A percentile compares a stretch with the other conserved stretches of the same genome.
Conservation (phyloP, 768 basidiomycete species). For the Artomyces pyxidatus region DNA sequence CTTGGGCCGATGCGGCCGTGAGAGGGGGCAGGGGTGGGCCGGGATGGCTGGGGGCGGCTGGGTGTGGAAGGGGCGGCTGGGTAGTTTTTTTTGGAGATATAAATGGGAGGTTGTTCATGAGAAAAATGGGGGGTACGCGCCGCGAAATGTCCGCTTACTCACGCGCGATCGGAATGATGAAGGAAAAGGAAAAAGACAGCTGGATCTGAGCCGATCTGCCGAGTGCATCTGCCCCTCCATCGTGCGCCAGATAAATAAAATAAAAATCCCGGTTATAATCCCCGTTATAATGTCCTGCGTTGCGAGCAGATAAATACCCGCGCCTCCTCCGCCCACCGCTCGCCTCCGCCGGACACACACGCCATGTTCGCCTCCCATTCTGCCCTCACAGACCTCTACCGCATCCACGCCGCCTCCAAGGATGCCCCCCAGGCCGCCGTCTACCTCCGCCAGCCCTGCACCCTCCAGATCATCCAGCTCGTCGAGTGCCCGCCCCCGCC, state of each 20-base stretch:
- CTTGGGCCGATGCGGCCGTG: constrained; percentile 85
- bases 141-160: constrained; percentile 21
- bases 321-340: too few relatives aligned
- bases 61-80: constrained; percentile 5
- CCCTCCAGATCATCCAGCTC: constrained; percentile 15
- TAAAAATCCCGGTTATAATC: too few relatives aligned
- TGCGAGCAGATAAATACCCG: constrained; percentile 6
- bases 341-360: constrained; percentile 4
- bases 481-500: constrained; percentile 17
- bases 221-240: constrained; percentile 8
- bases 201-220: constrained; percentile 3
- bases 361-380: constrained; percentile 7
- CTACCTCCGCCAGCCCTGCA: constrained; percentile 14
- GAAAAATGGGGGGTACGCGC: constrained; percentile 7
- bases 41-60: constrained; percentile 4
- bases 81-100: constrained; percentile 1
- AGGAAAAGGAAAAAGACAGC: constrained; percentile 7
- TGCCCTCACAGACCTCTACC: not conserved
- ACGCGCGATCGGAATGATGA: constrained; percentile 10
- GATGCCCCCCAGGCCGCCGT: constrained; percentile 14
- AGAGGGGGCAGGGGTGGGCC: constrained; percentile 19
- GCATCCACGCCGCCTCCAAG: constrained; percentile 15
- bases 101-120: constrained; percentile 5
- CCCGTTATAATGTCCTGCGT: too few relatives aligned
- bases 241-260: too few relatives aligned